A percentile compares a stretch with the other conserved stretches of the same genome.
phyloP scores from a whole-genome alignment of 2,329 filamentous ascomycete genomes.

The Xylaria sp. region DNA sequence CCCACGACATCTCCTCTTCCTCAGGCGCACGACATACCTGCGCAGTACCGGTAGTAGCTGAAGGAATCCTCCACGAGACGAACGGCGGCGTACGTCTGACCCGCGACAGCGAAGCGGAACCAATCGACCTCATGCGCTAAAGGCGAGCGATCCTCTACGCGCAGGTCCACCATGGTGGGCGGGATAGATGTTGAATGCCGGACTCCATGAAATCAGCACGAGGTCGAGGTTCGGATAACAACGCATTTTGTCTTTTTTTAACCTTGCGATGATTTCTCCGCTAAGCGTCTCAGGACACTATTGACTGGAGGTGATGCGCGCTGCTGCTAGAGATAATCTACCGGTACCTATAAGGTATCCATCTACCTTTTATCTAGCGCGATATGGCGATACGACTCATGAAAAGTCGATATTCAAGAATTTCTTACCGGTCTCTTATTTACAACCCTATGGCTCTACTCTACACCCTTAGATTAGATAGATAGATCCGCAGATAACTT shows the following conservation, averaged over 20 bases:
- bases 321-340: not conserved
- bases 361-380: not conserved
- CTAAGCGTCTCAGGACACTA: not conserved
- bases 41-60: not conserved
- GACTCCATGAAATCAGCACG: not conserved
- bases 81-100: conserved; percentile 1
- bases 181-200: not conserved
- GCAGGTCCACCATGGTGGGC: not conserved
- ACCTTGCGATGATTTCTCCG: conserved; percentile 2
- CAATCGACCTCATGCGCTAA: conserved; percentile 16
- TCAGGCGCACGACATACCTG: not conserved
- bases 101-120: conserved; percentile 14
- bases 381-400: not conserved
- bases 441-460: not conserved
- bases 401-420: not conserved
- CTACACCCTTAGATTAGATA: not conserved
- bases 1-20: not conserved
- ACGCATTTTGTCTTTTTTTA: too few relatives aligned
- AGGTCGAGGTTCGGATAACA: not conserved
- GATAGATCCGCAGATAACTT: not conserved
- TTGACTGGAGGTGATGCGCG: not conserved
- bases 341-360: not conserved
- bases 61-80: conserved; percentile 1
- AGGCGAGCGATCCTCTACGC: not conserved
- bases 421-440: not conserved